Conservation (phyloP, 345 rosid species). For the Eucalyptus dawsonii region DNA sequence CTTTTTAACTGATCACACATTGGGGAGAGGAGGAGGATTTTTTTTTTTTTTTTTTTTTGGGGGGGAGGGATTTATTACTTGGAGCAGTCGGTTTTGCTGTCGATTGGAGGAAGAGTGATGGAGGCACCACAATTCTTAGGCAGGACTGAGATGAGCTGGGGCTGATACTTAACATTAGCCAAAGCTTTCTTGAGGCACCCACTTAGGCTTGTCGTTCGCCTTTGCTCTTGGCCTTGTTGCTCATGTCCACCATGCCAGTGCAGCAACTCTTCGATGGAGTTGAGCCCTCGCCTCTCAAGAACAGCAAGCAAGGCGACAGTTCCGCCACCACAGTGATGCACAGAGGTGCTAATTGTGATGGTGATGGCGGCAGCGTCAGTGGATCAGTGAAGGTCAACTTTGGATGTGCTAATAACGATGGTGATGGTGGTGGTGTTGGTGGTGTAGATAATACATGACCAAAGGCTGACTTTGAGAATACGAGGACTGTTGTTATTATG, state of each 20-base stretch:
- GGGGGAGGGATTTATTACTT: too few relatives aligned
- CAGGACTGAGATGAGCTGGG: constrained; percentile 2
- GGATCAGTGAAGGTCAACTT: not conserved
- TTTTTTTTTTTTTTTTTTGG: too few relatives aligned
- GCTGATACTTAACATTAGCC: not conserved
- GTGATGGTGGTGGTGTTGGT: not conserved
- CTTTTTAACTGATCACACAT: too few relatives aligned
- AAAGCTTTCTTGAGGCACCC: constrained; percentile 16
- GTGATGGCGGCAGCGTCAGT: not conserved
- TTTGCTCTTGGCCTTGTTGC: not conserved
- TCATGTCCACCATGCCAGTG: not conserved
- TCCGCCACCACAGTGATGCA: not conserved
- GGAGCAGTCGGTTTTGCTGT: too few relatives aligned
- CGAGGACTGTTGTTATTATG: not conserved
- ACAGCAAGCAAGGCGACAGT: constrained; percentile 13
- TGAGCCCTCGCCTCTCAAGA: not conserved
- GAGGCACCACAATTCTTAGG: too few relatives aligned
- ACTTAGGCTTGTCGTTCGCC: constrained; percentile 2
- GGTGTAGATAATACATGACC: not conserved
- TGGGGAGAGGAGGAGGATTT: too few relatives aligned
- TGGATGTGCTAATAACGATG: not conserved
- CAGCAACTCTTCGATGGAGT: constrained; percentile 12
- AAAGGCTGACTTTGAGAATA: not conserved
- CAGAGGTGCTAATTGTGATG: not conserved
- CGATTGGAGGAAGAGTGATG: too few relatives aligned